phyloP scores from a whole-genome alignment of 2,329 filamentous ascomycete species.

The Rutstroemia sp. region DNA sequence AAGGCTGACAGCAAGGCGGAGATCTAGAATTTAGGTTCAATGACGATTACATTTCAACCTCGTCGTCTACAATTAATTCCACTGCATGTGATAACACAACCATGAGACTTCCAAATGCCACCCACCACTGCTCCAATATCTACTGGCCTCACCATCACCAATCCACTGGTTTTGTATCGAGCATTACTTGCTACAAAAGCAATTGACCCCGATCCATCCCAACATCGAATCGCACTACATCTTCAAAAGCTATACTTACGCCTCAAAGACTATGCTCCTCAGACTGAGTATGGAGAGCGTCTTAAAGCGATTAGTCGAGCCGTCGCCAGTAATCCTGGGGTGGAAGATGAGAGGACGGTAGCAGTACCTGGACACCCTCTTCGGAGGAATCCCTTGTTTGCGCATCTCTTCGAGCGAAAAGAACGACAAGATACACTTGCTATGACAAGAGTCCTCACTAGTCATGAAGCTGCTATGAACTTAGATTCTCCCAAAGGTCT shows the following conservation, averaged over 20 bases:
- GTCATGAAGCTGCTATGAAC: conserved; percentile 62
- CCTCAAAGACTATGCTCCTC: conserved; percentile 72
- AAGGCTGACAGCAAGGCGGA: background rate
- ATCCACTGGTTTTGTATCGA: conserved; percentile 71
- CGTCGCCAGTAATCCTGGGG: conserved; percentile 27
- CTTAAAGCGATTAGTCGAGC: conserved; percentile 51
- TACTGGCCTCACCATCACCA: conserved; percentile 52
- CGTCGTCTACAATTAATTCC: background rate
- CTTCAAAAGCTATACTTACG: conserved; percentile 69
- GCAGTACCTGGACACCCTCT: conserved; percentile 48
- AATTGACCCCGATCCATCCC: conserved; percentile 64
- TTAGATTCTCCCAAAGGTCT: conserved; percentile 67
- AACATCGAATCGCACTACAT: conserved; percentile 67
- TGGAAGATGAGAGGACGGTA: conserved; percentile 33
- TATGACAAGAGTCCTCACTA: conserved; percentile 59
- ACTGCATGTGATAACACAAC: background rate
- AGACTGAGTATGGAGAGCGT: conserved; percentile 58
- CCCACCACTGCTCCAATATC: conserved; percentile 31
- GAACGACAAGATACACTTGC: conserved; percentile 51
- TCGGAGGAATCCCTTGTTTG: conserved; percentile 50
- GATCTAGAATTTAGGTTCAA: background rate
- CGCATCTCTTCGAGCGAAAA: conserved; percentile 50
- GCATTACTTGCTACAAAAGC: conserved; percentile 53
- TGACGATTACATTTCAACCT: conserved; percentile 3
- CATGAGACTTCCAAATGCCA: conserved; percentile 21